Base-by-base conservation (phyloP, 768 basidiomycete genomes). In the Candolleomyces eurysporus region DNA sequence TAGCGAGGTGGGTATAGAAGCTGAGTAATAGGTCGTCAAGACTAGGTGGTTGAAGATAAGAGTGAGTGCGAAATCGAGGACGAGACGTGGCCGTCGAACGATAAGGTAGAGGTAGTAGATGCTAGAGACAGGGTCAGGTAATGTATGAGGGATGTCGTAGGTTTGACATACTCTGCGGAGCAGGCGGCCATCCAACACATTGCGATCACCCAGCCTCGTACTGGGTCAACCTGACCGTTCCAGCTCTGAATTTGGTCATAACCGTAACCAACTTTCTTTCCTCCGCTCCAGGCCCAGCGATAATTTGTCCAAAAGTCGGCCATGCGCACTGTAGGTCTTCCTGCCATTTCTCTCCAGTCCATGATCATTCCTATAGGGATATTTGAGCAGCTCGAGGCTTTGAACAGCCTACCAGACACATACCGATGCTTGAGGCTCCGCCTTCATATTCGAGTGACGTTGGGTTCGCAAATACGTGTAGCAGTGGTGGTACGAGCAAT, bases 301-400 rank as follows among this genome's bases (percentile, higher is more conserved):
- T 86, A 84, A 42, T 85, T 81, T 56, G 75, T 78, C 89, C 89
- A 92, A 49, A 83, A 76, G 48, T 85, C 83, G 58, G 84, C 83
- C 17, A 86, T 88, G 22, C 85, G 82, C 59, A 90, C 85, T 0
- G 94, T 95, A 4, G 91, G 86, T 56, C 84, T 76, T 4, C 94
- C 91, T 0, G 95, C 91, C 86, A 99, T 89, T 73, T 98, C 92
- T 50, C 94, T 83, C 97, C 97, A 99, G 75, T 98, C 96, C 88
- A 99, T 94, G 42, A 98, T 79, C 89, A 94, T 92, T 3, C 89
- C 90, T 89, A 63, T 39, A 13, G 40, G 56, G 2, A 13, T 16
- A 45, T 40, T 36, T 49, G 50, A 50, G 31, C 21, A 8, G 48
- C 45, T 48, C 57, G 30, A 36, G 6, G 6, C 6, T 36, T 36